These are phyloP conservation scores for Dinochytrium kinnereticum DNA, from an alignment of 371 early-diverging fungal genomes.

Conservation along the genomic window DNA sequence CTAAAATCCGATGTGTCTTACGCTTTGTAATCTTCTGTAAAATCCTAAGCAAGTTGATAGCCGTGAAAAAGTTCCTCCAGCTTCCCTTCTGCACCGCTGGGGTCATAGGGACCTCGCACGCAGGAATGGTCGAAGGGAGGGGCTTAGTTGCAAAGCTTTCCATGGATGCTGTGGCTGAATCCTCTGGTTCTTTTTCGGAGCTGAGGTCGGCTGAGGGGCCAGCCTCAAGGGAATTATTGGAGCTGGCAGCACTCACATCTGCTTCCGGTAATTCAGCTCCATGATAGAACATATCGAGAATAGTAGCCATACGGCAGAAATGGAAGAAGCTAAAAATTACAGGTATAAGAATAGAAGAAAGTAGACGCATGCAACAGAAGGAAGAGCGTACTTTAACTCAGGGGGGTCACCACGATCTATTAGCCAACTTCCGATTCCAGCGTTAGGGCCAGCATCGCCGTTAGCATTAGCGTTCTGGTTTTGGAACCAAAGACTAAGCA, in stretches of 20 bases:
- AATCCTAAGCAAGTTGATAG: conserved; percentile 76
- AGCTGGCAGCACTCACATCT: neutral
- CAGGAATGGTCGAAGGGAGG: neutral
- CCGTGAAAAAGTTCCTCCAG: conserved; percentile 71
- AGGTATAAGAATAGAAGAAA: neutral
- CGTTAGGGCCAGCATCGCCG: neutral
- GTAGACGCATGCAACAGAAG: neutral
- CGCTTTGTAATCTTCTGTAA: conserved; percentile 82
- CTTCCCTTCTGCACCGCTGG: conserved; percentile 15
- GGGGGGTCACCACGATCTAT: conserved; percentile 63
- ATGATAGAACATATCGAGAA: neutral
- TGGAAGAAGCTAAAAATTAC: conserved; percentile 45
- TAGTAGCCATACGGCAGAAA: conserved; percentile 18
- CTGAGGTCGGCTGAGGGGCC: neutral
- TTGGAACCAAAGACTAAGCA: conserved; percentile 75
- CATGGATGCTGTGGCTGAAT: neutral
- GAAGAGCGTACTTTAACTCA: conserved; percentile 57
- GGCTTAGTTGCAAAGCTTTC: neutral
- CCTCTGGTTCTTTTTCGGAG: neutral
- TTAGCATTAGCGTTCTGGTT: conserved; percentile 49
- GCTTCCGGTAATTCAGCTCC: neutral
- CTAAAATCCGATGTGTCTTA: conserved; percentile 75
- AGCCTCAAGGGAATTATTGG: neutral
- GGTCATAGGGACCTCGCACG: neutral
- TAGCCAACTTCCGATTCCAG: conserved; percentile 29